Evolutionary conservation across 495 filamentous ascomycete genomes (phyloP).

Genomic region (Daldinia grandis): DNA sequence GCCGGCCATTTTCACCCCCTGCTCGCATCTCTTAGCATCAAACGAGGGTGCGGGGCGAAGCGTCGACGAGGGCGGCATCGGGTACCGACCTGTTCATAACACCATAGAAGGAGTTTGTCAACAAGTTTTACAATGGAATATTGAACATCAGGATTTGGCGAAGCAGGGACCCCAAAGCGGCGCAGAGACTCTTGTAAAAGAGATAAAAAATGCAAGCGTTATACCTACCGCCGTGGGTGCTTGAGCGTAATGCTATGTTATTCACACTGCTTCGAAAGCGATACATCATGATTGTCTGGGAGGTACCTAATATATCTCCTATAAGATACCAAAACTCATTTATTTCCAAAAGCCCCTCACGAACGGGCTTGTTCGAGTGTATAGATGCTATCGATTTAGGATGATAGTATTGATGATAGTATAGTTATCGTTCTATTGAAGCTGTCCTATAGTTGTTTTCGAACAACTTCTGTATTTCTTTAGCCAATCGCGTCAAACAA

Average conservation of each 20-base stretch:
- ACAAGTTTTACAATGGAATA: conserved; percentile 61
- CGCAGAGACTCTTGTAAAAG: conserved; percentile 3
- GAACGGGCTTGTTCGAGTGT: neutral
- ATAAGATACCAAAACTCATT: neutral
- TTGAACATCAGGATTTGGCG: conserved; percentile 24
- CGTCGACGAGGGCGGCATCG: conserved; percentile 61
- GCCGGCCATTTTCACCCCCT: conserved; percentile 58
- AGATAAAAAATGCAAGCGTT: conserved; percentile 7
- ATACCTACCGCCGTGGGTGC: neutral
- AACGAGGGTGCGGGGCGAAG: conserved; percentile 56
- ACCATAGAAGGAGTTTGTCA: conserved; percentile 63
- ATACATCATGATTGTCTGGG: neutral
- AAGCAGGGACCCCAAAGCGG: neutral
- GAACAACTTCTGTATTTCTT: neutral
- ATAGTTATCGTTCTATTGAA: neutral
- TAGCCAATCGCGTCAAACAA: neutral
- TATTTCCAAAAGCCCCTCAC: neutral
- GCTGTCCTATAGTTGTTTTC: neutral
- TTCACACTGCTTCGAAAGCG: neutral
- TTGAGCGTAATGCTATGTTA: neutral
- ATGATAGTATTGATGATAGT: neutral
- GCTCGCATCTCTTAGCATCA: conserved; percentile 55
- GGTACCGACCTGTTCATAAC: conserved; percentile 54
- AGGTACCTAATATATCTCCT: neutral
- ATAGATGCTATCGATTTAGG: neutral